Evolutionary conservation across 371 early-diverging fungal genomes (phyloP), one percentile per base, ranked within the genome.

Genomic region (Mortierella sp.): DNA sequence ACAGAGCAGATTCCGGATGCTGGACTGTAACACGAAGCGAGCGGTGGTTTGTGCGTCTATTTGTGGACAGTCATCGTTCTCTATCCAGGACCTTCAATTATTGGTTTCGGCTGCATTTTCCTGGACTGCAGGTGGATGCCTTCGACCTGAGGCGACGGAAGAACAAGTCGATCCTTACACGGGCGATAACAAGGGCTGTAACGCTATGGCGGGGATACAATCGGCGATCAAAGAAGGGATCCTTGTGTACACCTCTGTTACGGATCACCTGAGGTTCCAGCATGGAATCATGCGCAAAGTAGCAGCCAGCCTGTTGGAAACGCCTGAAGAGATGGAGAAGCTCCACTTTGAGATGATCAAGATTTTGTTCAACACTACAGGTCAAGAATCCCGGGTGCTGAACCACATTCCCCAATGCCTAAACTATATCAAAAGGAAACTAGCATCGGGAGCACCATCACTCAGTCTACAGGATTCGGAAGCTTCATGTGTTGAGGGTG

Each of bases 161-260:
- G n/a, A 6, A 2, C 34, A 34, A 34, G 34, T 34, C 10, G 51
- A 34, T 13, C 22, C 46, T 46, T 17, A 58, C 24, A 1, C 27
- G 3, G 22, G 12, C 22, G 22, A 4, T 24, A 68, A 68, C 29
- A 49, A 58, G 19, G 73, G 60, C 1, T 61, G 62, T 45, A 59
- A 47, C 16, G 69, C 76, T 14, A 74, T 74, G 76, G 76, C 68
- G 1, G 76, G 76, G 0, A 57, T 76, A 0, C 76, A 76, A 39
- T 45, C 61, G 0, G 76, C 76, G 2, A 56, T 76, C 25, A 55
- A 57, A 16, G 76, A 76, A 21, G 76, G 76, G 0, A 76, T 76
- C 28, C 28, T 76, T 4, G 62, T 63, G 0, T 74, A 74, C 43
- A 74, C 76, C 8, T 64, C 76, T 3, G 19, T 37, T 0, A 52